Base-by-base conservation (phyloP, 805 yeast genomes). In the Yamadazyma takamatsuzukensis region DNA sequence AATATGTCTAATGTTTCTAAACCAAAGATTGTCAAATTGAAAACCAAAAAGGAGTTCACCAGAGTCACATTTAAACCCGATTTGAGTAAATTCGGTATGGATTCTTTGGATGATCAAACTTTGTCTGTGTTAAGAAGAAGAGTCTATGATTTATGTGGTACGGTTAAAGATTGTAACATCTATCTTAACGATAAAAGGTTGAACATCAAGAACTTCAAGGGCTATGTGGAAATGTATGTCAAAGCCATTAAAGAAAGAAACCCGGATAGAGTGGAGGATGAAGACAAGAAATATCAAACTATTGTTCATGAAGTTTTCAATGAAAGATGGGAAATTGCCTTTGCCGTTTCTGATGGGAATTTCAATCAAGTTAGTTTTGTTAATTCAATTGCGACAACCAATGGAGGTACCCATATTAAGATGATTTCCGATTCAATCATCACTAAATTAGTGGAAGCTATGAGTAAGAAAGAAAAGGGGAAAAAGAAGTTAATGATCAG, bases 281-380 rank as follows among this genome's bases (percentile, higher is more conserved):
- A 58, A 17, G 56, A 51, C 11, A 59, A 59, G 30, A 49, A 54
- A 23, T 56, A 53, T 39, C 60, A 66, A 11, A 57, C 69, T 1
- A 72, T 93, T 34, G 80, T 93, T 9, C 84, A 88, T 53, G 93
- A 86, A 56, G 74, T 78, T 27, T 59, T 88, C 27, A 83, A 80
- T 49, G 93, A 84, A 37, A 74, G 96, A 42, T 93, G 98, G 98
- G 98, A 93, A 58, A 59, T 93, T 40, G 98, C 95, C 0, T 90
- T 93, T 64, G 90, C 95, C 1, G 83, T 88, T 4, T 84, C 97
- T 26, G 96, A 88, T 50, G 90, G 89, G 4, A 63, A 75, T 2
- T 93, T 93, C 60, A 85, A 86, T 48, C 98, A 93, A 57, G 93
- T 93, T 26, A 89, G 97, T 21, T 93, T 93, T 63, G 98, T 93